Base-by-base conservation (phyloP, 1,284 basidiomycete genomes). In the Volvariella volvacea region DNA sequence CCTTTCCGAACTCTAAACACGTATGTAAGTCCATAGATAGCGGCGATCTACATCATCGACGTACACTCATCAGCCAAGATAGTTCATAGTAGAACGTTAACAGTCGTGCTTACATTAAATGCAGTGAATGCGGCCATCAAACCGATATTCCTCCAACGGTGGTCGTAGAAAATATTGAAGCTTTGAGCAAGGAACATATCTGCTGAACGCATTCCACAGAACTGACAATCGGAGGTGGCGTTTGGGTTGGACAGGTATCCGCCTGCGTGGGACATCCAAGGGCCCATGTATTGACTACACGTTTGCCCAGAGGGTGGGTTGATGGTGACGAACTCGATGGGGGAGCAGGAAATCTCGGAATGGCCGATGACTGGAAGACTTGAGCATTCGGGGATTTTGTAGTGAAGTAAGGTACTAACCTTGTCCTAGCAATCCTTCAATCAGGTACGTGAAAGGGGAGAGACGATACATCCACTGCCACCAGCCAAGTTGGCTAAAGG, bases 381-480 rank as follows among this genome's bases (percentile, higher is more conserved):
- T 42, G 22, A 40, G 40, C 2, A 37, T 28, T 20, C 2, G n/a
- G 43, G 40, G 22, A 20, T n/a, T n/a, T 0, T 40, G 10, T 38
- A 10, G 12, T 1, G 20, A 22, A 14, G 12, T 19, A 42, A 17
- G 21, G 10, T 4, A 53, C 55, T 25, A 39, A 73, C 73, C 65
- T 62, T 78, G 69, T 2, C 73, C 73, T 20, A 78, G 54, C 25
- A 81, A 55, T 21, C 72, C 79, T 55, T 83, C 80, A 46, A 80
- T 63, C 30, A 84, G 62, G 54, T 84, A 87, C 0, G 86, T 88
- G 65, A 82, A 90, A 0, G 90, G 90, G 2, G 85, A 88, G 12
- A 86, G 57, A 37, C 71, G 75, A 58, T 91, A 88, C 82, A 90
- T 87, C 83, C 88, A 92, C 51, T 68, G 68, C 88, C 87, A 90